Conservation (phyloP, 768 basidiomycete genomes). For the Mycena vitilis region DNA sequence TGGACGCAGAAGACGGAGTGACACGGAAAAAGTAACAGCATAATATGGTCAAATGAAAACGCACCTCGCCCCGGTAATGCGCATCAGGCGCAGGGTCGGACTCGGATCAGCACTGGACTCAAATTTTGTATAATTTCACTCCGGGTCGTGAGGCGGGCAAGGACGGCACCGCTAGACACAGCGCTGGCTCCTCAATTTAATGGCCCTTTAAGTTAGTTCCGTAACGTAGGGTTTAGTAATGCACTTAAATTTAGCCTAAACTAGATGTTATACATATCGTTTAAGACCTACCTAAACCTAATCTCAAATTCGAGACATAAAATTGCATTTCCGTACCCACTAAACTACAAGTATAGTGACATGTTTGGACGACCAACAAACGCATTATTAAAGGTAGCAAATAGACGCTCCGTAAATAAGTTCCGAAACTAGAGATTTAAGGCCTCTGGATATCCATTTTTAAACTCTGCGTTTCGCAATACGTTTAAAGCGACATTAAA, state of each 20-base stretch:
- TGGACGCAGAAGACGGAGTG: no score
- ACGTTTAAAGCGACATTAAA: constrained; percentile 8
- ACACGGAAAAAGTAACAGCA: no score
- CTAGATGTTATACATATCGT: constrained; percentile 6
- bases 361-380: background rate
- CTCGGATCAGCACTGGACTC: no score
- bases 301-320: constrained; percentile 11
- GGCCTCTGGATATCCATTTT: background rate
- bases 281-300: constrained; percentile 10
- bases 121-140: no score
- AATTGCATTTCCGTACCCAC: background rate
- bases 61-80: no score
- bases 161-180: no score
- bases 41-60: no score
- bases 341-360: constrained; percentile 7
- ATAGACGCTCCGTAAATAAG: constrained; percentile 3
- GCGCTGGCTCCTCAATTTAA: constrained; percentile 7
- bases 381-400: background rate
- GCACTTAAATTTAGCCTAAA: background rate
- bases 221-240: background rate
- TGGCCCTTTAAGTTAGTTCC: constrained; percentile 5
- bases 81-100: no score
- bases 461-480: constrained; percentile 11
- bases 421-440: background rate
- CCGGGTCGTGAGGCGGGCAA: no score